These are phyloP conservation scores for Cercis canadensis DNA, from an alignment of 306 rosid genomes.

Conservation along the genomic window DNA sequence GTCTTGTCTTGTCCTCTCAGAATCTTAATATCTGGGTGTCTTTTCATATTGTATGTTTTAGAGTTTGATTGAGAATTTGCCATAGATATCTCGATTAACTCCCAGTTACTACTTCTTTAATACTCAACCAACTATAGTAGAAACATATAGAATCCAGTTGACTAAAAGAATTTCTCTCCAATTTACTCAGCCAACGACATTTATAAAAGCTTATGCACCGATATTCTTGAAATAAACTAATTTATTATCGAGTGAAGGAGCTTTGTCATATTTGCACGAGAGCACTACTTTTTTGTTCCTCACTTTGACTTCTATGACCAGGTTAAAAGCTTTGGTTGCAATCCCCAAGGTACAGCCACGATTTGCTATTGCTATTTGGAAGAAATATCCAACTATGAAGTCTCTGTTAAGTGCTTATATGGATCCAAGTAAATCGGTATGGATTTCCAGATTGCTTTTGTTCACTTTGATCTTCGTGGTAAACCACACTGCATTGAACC, in stretches of 20 bases:
- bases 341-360: conserved; percentile 98
- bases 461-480: conserved; percentile 37
- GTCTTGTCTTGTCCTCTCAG: background rate
- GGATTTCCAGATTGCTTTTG: conserved; percentile 32
- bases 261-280: background rate
- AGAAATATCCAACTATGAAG: conserved; percentile 92
- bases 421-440: conserved; percentile 77
- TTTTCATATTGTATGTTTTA: conserved; percentile 12
- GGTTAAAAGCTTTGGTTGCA: conserved; percentile 94
- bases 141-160: background rate
- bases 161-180: background rate
- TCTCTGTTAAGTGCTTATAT: conserved; percentile 78
- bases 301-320: conserved; percentile 42
- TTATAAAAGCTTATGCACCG: too few species aligned
- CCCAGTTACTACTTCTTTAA: background rate
- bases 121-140: background rate
- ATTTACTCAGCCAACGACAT: conserved; percentile 3
- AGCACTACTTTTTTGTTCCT: conserved; percentile 26
- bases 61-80: background rate
- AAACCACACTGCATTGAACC: conserved; percentile 17
- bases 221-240: background rate
- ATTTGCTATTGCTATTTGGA: conserved; percentile 85
- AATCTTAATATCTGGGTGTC: background rate
- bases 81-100: background rate
- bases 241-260: conserved; percentile 1